Percentiles rank a stretch among this genome's conserved stretches.
Evolutionary conservation across 805 yeast genomes (phyloP).

Genomic region (Soucietia sequanensis): DNA sequence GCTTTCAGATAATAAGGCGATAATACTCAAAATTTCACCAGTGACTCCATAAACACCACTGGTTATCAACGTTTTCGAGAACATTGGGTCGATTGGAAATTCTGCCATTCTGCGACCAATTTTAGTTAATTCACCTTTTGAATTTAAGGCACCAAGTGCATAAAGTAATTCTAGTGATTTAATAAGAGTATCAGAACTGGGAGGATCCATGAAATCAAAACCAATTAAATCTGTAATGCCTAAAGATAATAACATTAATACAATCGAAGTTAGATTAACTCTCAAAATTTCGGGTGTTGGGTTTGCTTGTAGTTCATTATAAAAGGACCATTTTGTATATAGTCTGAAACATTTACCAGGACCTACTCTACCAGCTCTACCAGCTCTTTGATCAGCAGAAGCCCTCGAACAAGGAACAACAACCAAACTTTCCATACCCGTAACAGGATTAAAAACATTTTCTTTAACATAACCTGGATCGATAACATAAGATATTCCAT

Average conservation of each 20-base stretch:
- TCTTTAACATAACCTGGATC: slow-evolving; percentile 48
- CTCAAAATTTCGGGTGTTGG: slow-evolving; percentile 93
- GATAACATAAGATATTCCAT: slow-evolving; percentile 42
- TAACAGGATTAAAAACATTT: slow-evolving; percentile 38
- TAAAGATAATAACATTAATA: slow-evolving; percentile 72
- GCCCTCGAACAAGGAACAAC: slow-evolving; percentile 47
- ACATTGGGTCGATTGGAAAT: slow-evolving; percentile 89
- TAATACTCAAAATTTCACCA: slow-evolving; percentile 66
- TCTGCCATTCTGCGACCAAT: slow-evolving; percentile 85
- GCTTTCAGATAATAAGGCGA: slow-evolving; percentile 82
- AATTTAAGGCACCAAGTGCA: slow-evolving; percentile 81
- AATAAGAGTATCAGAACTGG: slow-evolving; percentile 68
- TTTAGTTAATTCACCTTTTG: slow-evolving; percentile 72
- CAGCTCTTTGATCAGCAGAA: slow-evolving; percentile 47
- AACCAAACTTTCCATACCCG: slow-evolving; percentile 46
- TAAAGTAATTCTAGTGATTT: slow-evolving; percentile 80
- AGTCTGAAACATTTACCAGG: slow-evolving; percentile 64
- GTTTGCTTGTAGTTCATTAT: slow-evolving; percentile 70
- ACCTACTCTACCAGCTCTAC: slow-evolving; percentile 48
- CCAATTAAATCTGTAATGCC: slow-evolving; percentile 80
- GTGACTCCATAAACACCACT: slow-evolving; percentile 63
- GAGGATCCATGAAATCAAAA: slow-evolving; percentile 91
- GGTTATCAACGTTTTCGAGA: slow-evolving; percentile 70
- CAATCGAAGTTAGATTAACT: slow-evolving; percentile 74
- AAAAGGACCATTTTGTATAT: slow-evolving; percentile 80